Evolutionary conservation across 768 basidiomycete species (phyloP).

Genomic region (Gymnopilus dilepis): DNA sequence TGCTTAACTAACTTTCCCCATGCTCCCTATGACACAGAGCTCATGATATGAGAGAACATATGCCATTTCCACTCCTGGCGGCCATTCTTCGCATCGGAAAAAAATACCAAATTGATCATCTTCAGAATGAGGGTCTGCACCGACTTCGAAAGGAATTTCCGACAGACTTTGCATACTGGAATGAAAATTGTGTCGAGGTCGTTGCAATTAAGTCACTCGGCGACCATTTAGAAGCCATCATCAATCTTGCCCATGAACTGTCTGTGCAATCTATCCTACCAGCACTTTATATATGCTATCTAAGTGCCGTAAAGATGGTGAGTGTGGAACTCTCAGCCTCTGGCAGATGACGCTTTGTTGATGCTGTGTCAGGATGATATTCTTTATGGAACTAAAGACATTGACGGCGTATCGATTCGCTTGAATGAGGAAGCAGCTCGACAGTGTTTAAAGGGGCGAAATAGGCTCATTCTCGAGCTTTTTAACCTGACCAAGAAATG

Average conservation of each 20-base stretch:
- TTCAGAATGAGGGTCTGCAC: conserved; percentile 14
- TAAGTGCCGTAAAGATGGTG: not conserved
- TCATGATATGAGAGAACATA: conserved; percentile 6
- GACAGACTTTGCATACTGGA: conserved; percentile 6
- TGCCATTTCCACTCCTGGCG: not conserved
- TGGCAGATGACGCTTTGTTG: not conserved
- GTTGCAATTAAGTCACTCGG: not conserved
- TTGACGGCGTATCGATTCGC: not conserved
- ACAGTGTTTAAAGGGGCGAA: not conserved
- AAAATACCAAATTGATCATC: conserved; percentile 21
- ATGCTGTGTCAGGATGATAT: not conserved
- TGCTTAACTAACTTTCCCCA: not conserved
- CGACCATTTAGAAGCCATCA: not conserved
- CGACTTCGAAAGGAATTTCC: conserved; percentile 14
- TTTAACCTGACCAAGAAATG: not conserved
- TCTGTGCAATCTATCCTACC: conserved; percentile 10
- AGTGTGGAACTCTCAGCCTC: not conserved
- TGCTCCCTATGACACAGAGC: not conserved
- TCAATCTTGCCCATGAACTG: conserved; percentile 9
- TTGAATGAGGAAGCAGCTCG: not conserved
- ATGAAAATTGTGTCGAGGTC: not conserved
- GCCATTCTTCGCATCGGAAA: conserved; percentile 23
- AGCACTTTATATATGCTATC: not conserved
- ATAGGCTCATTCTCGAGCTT: conserved; percentile 8
- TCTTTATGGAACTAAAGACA: not conserved